phyloP scores from a whole-genome alignment of 2,329 filamentous ascomycete species.

The Zymoseptoria pseudotritici region DNA sequence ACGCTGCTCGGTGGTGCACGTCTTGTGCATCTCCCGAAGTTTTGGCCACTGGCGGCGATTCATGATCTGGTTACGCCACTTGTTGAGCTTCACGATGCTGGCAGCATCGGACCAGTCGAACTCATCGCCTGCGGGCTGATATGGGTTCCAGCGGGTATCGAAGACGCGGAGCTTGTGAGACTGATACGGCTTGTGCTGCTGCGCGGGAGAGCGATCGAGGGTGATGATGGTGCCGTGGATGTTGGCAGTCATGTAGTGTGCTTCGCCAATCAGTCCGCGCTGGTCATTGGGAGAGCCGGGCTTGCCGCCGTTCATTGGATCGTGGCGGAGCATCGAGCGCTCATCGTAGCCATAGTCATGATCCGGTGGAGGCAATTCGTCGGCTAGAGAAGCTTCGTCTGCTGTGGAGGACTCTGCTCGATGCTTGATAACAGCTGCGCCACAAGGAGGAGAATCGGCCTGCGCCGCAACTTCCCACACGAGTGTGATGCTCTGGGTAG shows the following conservation, averaged over 20 bases:
- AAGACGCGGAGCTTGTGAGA: slow-evolving; percentile 75
- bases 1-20: neutral
- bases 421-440: neutral
- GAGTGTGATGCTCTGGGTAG: neutral
- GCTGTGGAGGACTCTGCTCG: neutral
- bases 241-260: slow-evolving; percentile 14
- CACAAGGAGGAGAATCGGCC: neutral
- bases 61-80: slow-evolving; percentile 30
- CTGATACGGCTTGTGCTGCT: slow-evolving; percentile 3
- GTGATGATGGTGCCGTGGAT: slow-evolving; percentile 12
- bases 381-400: neutral
- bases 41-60: slow-evolving; percentile 28
- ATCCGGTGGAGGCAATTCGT: neutral
- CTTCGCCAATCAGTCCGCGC: slow-evolving; percentile 1
- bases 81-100: slow-evolving; percentile 61
- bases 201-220: slow-evolving; percentile 10
- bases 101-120: slow-evolving; percentile 10
- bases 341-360: slow-evolving; percentile 11
- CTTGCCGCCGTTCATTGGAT: slow-evolving; percentile 13
- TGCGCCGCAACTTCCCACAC: neutral
- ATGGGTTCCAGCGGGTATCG: slow-evolving; percentile 66
- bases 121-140: slow-evolving; percentile 68
- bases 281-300: slow-evolving; percentile 8
- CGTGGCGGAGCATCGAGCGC: slow-evolving; percentile 8
- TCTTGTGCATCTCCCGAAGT: neutral